Percentiles rank a stretch among this genome's conserved stretches.
Conservation (phyloP, 345 rosid species). For the Citrus cavaleriei region DNA sequence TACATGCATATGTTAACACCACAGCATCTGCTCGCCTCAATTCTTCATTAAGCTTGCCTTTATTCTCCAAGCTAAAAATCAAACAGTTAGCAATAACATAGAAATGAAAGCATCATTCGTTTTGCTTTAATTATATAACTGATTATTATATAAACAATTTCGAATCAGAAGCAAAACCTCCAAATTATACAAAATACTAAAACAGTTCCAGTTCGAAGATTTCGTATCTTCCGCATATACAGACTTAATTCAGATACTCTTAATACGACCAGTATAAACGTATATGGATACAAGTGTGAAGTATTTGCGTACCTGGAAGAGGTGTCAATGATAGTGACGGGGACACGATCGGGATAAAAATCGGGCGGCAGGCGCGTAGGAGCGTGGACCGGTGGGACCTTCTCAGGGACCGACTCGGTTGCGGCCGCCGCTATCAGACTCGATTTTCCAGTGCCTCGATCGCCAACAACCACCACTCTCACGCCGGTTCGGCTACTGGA, state of each 20-base stretch:
- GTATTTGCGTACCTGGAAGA: slow-evolving; percentile 51
- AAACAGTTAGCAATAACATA: slow-evolving; percentile 9
- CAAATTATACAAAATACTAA: no score
- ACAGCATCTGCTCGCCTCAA: slow-evolving; percentile 75
- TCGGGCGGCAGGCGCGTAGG: slow-evolving; percentile 76
- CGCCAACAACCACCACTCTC: slow-evolving; percentile 71
- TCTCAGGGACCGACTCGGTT: slow-evolving; percentile 61
- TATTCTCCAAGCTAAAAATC: slow-evolving; percentile 52
- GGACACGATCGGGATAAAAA: slow-evolving; percentile 64
- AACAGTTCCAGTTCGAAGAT: neutral
- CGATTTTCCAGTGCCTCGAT: slow-evolving; percentile 72
- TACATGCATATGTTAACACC: slow-evolving; percentile 74
- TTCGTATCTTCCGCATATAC: neutral
- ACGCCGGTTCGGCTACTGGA: slow-evolving; percentile 49
- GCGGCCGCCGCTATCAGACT: slow-evolving; percentile 72
- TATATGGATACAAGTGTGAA: neutral
- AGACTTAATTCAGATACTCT: neutral
- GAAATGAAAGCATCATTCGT: neutral
- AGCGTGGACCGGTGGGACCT: slow-evolving; percentile 53
- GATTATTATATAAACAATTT: neutral
- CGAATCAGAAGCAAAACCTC: neutral
- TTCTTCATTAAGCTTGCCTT: slow-evolving; percentile 70
- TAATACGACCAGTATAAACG: neutral
- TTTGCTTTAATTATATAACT: neutral
- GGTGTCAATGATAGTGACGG: slow-evolving; percentile 80